Base-by-base conservation (phyloP, 2,329 filamentous ascomycete species). In the Claviceps monticola region DNA sequence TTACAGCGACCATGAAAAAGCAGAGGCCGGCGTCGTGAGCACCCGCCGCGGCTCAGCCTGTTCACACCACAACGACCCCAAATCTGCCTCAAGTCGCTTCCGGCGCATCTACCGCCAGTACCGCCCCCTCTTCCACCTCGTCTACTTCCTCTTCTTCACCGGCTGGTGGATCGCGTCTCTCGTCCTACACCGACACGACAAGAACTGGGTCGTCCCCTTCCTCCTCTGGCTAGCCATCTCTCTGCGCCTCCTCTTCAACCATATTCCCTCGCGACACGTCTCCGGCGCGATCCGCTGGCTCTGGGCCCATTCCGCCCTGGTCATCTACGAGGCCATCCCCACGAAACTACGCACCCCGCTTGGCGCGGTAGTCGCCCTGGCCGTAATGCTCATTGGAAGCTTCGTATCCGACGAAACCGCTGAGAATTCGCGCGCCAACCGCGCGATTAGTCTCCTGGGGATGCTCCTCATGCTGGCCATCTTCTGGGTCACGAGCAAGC, bases 151-250 rank as follows among this genome's bases (percentile, higher is more conserved):
- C 48, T 57, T 74, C 51, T 71, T 72, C 55, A 74, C 72, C 3
- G 74, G 72, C 60, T 89, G 86, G 86, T 90, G 84, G 84, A 83
- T 90, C 57, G 82, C 84, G 6, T 79, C 82, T 51, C 70, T 91
- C 47, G 73, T 89, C 54, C 72, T 88, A 50, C 87, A 91, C 64
- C 80, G 80, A 54, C 59, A 83, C 54, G 80, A 88, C 61, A 74
- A 74, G 67, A 88, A 87, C 61, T 95, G 88, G 88, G 68, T 94
- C 52, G 79, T 90, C 48, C 88, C 89, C 0, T 93, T 94, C 68
- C 74, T 95, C 49, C 64, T 95, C 46, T 95, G 84, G 74, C 78
- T 95, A 46, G 75, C 73, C 57, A 82, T 94, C 59, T 80, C 78
- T 11, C 71, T 93, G 49, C 84, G 89, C 37, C 65, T 95, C 48